Percentiles rank a stretch among this genome's conserved stretches.
Evolutionary conservation across 495 filamentous ascomycete genomes (phyloP).

Genomic region (Annulohypoxylon nitens): DNA sequence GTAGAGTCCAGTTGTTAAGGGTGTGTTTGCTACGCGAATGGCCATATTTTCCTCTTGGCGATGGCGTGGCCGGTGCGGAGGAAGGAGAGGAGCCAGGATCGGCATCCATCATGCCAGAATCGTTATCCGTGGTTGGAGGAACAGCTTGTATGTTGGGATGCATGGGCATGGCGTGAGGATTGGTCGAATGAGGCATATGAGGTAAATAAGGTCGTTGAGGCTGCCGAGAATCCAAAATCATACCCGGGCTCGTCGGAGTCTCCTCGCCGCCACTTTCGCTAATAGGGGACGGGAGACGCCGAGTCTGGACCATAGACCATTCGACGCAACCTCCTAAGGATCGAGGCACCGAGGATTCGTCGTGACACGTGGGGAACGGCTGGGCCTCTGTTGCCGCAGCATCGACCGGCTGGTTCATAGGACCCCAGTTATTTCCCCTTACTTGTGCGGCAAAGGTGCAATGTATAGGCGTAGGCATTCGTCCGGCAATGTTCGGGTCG

Average conservation of each 20-base stretch:
- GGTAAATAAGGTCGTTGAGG: conserved; percentile 47
- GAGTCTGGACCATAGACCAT: conserved; percentile 62
- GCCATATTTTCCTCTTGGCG: conserved; percentile 52
- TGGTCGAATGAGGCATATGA: conserved; percentile 53
- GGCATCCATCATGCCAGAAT: conserved; percentile 52
- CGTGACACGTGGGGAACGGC: conserved; percentile 38
- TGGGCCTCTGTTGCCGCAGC: conserved; percentile 50
- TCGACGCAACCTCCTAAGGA: conserved; percentile 58
- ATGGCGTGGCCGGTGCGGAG: conserved; percentile 52
- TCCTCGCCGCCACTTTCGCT: conserved; percentile 73
- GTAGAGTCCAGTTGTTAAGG: conserved; percentile 63
- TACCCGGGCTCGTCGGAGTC: conserved; percentile 51
- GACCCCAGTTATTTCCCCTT: conserved; percentile 58
- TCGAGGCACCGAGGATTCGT: conserved; percentile 50
- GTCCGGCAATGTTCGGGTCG: conserved; percentile 51
- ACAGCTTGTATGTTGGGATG: conserved; percentile 53
- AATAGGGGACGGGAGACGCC: conserved; percentile 77
- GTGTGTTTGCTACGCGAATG: conserved; percentile 63
- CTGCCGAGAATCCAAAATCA: conserved; percentile 54
- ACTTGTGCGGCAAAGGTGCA: conserved; percentile 63
- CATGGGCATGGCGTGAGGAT: conserved; percentile 46
- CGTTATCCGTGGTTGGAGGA: conserved; percentile 40
- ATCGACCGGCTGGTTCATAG: conserved; percentile 39
- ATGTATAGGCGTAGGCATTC: conserved; percentile 69
- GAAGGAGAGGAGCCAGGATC: conserved; percentile 48